Percentiles rank a stretch among this genome's conserved stretches.
Evolutionary conservation across 1,284 basidiomycete genomes (phyloP).

Genomic region (Hemileia vastatrix): DNA sequence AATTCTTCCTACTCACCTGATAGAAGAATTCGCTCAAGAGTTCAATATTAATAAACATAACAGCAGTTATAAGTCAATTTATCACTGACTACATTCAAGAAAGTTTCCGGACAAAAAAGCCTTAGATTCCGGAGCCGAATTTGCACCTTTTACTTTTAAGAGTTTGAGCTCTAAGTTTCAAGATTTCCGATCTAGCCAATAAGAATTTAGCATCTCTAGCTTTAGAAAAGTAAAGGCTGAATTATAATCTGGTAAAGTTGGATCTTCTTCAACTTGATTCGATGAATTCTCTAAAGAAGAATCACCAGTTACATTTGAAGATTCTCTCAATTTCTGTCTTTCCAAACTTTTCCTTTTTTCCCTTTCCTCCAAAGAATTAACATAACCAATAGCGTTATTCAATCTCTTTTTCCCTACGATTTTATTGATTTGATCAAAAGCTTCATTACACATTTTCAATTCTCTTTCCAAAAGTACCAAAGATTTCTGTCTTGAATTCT

Average conservation of each 20-base stretch:
- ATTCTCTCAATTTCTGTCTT: no score
- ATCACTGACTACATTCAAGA: conserved; percentile 90
- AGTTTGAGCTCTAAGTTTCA: conserved; percentile 72
- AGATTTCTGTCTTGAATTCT: conserved; percentile 63
- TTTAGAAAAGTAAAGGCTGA: conserved; percentile 43
- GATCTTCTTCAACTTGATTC: no score
- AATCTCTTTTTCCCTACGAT: conserved; percentile 69
- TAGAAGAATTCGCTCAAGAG: no score
- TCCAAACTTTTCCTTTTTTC: conserved; percentile 56
- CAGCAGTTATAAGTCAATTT: conserved; percentile 90
- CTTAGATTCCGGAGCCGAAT: conserved; percentile 70
- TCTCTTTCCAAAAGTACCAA: conserved; percentile 74
- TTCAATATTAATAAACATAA: conserved; percentile 91
- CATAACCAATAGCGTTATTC: conserved; percentile 67
- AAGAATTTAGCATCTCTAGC: conserved; percentile 86
- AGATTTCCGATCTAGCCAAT: conserved; percentile 64
- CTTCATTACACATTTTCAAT: conserved; percentile 69
- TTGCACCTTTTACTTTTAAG: conserved; percentile 80
- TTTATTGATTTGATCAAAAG: conserved; percentile 71
- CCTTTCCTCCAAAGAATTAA: conserved; percentile 69
- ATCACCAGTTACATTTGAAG: no score
- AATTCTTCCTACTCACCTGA: no score
- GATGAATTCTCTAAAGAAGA: no score
- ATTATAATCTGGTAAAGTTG: no score
- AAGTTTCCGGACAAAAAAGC: conserved; percentile 90